phyloP scores from a whole-genome alignment of 2,329 filamentous ascomycete genomes.

The Amylocarpus encephaloides region DNA sequence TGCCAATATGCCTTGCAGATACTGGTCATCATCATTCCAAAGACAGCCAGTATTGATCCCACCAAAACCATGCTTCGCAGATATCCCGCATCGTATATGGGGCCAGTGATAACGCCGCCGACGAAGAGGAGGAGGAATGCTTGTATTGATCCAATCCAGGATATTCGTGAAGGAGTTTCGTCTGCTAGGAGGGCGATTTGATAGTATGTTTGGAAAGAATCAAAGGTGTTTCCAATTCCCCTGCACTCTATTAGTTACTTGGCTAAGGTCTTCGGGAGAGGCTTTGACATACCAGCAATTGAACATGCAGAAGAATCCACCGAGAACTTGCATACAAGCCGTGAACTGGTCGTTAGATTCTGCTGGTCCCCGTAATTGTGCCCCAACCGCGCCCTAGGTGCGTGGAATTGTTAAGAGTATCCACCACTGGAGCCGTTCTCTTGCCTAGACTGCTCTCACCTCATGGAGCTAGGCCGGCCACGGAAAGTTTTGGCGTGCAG shows the following conservation, averaged over 20 bases:
- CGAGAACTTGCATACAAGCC: background rate
- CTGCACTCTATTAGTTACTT: constrained; percentile 1
- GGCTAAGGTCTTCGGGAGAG: no score
- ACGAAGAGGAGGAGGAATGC: constrained; percentile 37
- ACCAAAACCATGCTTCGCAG: constrained; percentile 17
- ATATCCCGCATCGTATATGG: constrained; percentile 22
- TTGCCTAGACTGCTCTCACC: constrained; percentile 38
- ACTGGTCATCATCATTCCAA: constrained; percentile 36
- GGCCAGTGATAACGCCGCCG: constrained; percentile 26
- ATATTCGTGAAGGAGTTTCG: constrained; percentile 34
- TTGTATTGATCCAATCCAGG: constrained; percentile 46
- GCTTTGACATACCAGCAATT: background rate
- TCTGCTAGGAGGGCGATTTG: constrained; percentile 30
- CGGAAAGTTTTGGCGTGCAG: background rate
- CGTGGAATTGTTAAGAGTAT: no score
- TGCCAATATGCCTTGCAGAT: constrained; percentile 44
- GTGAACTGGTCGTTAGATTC: background rate
- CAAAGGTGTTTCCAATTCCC: constrained; percentile 30
- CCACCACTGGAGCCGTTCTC: no score
- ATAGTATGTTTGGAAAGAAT: constrained; percentile 39
- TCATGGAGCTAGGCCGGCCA: no score
- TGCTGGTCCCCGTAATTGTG: background rate
- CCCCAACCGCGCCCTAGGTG: background rate
- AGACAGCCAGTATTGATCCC: constrained; percentile 34
- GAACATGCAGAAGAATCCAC: background rate